Evolutionary conservation across 1,139 yeast genomes (phyloP).

Genomic region (Kodamaea derodonti): DNA sequence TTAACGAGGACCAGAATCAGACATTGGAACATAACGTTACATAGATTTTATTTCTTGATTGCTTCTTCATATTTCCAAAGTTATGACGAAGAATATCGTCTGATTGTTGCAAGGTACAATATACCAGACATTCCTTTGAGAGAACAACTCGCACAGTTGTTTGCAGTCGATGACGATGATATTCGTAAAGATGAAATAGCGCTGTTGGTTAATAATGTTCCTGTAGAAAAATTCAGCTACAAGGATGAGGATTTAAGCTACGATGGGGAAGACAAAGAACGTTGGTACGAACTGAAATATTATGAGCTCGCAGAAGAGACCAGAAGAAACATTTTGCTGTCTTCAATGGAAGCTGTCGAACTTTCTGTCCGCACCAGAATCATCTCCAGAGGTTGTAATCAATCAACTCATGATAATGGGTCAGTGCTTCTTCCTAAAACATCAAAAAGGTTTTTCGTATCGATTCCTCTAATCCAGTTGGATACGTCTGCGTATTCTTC

Average conservation of each 20-base stretch:
- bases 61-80: constrained; percentile 78
- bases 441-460: constrained; percentile 31
- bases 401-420: constrained; percentile 28
- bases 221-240: constrained; percentile 11
- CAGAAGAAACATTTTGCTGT: constrained; percentile 49
- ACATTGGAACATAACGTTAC: constrained; percentile 58
- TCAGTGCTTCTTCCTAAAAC: constrained; percentile 28
- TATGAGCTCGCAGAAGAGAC: constrained; percentile 64
- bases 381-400: constrained; percentile 19
- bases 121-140: constrained; percentile 1
- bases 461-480: constrained; percentile 26
- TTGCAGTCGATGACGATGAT: constrained; percentile 5
- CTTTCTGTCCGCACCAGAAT: constrained; percentile 25
- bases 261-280: constrained; percentile 6
- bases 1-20: constrained; percentile 30
- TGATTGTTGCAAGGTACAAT: constrained; percentile 17
- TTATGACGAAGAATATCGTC: constrained; percentile 41
- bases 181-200: constrained; percentile 23
- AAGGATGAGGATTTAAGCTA: constrained; percentile 3
- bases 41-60: constrained; percentile 71
- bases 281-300: constrained; percentile 31
- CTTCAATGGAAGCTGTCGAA: constrained; percentile 37
- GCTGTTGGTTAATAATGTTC: constrained; percentile 19
- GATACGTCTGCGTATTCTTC: constrained; percentile 15
- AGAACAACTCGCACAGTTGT: constrained; percentile 1